Percentiles rank a stretch among this genome's conserved stretches.
phyloP scores from a whole-genome alignment of 352 stramenopile genomes.

The Pythium periplocum region DNA sequence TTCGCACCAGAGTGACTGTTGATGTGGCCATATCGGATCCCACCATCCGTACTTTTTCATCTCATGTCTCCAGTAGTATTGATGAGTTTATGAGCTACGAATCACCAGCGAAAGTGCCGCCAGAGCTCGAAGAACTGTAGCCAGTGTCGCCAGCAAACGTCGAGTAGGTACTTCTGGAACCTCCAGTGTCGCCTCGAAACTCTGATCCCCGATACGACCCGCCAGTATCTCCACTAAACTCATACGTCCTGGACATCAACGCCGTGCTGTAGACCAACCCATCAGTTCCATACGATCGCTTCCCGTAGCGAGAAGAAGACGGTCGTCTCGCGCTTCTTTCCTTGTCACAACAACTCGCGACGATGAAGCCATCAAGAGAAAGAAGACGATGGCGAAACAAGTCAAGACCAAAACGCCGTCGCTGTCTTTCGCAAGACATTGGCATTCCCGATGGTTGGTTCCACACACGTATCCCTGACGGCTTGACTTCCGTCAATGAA shows the following conservation, averaged over 20 bases:
- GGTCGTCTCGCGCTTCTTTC: too few species aligned
- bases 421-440: too few species aligned
- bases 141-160: background rate
- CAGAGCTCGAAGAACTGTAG: too few species aligned
- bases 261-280: too few species aligned
- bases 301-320: too few species aligned
- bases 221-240: too few species aligned
- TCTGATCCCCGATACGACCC: background rate
- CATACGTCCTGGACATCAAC: too few species aligned
- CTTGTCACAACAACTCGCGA: too few species aligned
- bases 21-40: too few species aligned
- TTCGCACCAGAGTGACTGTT: too few species aligned
- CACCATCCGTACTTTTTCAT: background rate
- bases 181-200: conserved; percentile 5
- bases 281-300: too few species aligned
- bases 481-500: background rate
- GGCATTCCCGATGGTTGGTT: background rate
- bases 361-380: background rate
- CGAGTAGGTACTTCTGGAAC: background rate
- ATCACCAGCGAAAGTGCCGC: conserved; percentile 1
- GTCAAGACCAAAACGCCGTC: too few species aligned
- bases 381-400: background rate
- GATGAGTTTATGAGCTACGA: background rate
- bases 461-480: background rate
- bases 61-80: background rate